Conservation (phyloP, 768 basidiomycete species). For the Lactarius sanguifluus region DNA sequence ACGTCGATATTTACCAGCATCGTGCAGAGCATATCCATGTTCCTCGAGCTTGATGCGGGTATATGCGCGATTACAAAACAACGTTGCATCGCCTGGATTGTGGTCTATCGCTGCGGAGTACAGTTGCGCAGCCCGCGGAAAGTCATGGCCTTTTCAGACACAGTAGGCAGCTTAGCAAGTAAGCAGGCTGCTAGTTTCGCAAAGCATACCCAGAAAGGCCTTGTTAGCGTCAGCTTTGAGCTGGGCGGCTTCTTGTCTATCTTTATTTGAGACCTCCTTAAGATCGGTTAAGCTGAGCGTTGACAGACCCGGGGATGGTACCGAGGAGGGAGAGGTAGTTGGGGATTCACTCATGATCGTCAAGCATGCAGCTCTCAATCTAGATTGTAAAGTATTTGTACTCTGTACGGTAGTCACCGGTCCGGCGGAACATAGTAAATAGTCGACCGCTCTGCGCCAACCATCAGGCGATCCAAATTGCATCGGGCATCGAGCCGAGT, state of each 20-base stretch:
- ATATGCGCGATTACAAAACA: slow-evolving; percentile 95
- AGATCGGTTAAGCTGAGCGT: slow-evolving; percentile 44
- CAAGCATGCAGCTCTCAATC: neutral
- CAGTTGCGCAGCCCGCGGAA: slow-evolving; percentile 68
- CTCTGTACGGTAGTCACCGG: slow-evolving; percentile 1
- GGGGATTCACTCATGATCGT: slow-evolving; percentile 36
- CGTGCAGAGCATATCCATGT: slow-evolving; percentile 86
- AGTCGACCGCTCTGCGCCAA: neutral
- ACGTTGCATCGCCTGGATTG: slow-evolving; percentile 83
- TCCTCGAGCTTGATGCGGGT: slow-evolving; percentile 91
- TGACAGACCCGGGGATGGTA: slow-evolving; percentile 58
- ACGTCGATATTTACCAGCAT: slow-evolving; percentile 64
- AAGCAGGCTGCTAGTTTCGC: slow-evolving; percentile 7
- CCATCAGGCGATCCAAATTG: neutral
- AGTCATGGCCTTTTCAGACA: slow-evolving; percentile 61
- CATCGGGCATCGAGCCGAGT: neutral
- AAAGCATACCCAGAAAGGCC: slow-evolving; percentile 67
- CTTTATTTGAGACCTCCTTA: slow-evolving; percentile 64
- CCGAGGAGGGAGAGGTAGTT: slow-evolving; percentile 52
- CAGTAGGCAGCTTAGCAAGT: neutral
- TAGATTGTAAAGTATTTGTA: neutral
- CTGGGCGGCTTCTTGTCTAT: slow-evolving; percentile 62
- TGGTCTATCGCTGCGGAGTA: slow-evolving; percentile 84
- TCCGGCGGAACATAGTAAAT: slow-evolving; percentile 7
- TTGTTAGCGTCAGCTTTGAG: slow-evolving; percentile 88